These are phyloP conservation scores for Grosmannia huntii DNA, from an alignment of 2,329 filamentous ascomycete species.

Conservation along the genomic window DNA sequence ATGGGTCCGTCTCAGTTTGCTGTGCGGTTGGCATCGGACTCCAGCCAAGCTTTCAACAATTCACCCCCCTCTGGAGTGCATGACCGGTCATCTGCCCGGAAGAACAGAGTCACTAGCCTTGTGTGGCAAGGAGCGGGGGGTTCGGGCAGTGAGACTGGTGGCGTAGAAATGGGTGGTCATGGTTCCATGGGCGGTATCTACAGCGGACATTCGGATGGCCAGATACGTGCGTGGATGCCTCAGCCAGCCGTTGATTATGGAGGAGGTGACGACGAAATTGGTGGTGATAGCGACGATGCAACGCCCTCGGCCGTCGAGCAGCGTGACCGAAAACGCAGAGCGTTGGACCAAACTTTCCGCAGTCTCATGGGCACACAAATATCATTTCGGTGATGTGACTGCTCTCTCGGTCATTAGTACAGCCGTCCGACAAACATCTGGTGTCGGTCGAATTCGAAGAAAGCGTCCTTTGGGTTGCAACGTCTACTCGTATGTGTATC, in stretches of 20 bases:
- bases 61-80: background rate
- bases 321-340: constrained; percentile 59
- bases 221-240: constrained; percentile 68
- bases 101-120: constrained; percentile 59
- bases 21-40: constrained; percentile 16
- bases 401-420: too few species aligned
- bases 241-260: constrained; percentile 21
- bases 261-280: constrained; percentile 26
- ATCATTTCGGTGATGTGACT: constrained; percentile 34
- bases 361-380: constrained; percentile 62
- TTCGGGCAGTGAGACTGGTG: constrained; percentile 35
- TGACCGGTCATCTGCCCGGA: constrained; percentile 30
- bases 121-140: constrained; percentile 58
- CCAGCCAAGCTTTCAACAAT: background rate
- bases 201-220: constrained; percentile 73
- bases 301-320: constrained; percentile 29
- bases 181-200: constrained; percentile 49
- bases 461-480: too few species aligned
- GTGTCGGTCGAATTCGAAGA: too few species aligned
- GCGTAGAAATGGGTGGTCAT: constrained; percentile 46
- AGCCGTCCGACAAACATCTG: too few species aligned
- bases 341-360: constrained; percentile 66
- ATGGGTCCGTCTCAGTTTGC: constrained; percentile 41
- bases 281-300: constrained; percentile 27
- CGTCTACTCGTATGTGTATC: too few species aligned